Conservation (phyloP, 2,329 filamentous ascomycete genomes). For the Truncatella angustata region DNA sequence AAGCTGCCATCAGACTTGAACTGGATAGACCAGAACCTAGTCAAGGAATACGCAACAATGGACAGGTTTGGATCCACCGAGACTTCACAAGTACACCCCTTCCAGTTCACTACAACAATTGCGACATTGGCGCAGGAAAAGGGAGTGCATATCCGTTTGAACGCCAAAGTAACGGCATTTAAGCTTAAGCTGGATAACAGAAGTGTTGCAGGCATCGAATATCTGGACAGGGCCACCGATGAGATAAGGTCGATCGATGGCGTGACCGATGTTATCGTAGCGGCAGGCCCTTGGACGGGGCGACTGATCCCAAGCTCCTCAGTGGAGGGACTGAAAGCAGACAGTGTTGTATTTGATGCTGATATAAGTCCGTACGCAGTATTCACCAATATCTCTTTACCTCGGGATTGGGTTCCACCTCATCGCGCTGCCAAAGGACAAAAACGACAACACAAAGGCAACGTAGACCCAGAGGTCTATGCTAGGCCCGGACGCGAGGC, state of each 20-base stretch:
- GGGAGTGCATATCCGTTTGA: conserved; percentile 66
- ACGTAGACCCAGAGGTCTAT: conserved; percentile 89
- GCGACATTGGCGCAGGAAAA: conserved; percentile 70
- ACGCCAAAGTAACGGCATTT: conserved; percentile 67
- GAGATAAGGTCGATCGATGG: conserved; percentile 34
- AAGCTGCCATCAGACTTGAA: conserved; percentile 75
- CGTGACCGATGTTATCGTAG: conserved; percentile 54
- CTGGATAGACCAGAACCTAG: conserved; percentile 71
- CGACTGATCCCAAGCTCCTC: conserved; percentile 55
- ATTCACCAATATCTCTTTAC: conserved; percentile 83
- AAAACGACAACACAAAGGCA: conserved; percentile 54
- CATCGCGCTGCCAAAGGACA: conserved; percentile 46
- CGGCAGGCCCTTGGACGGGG: conserved; percentile 64
- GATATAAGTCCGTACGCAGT: conserved; percentile 72
- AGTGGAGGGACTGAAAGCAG: conserved; percentile 58
- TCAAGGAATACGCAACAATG: conserved; percentile 79
- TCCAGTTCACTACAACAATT: conserved; percentile 84
- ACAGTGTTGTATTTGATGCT: conserved; percentile 64
- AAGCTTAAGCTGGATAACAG: conserved; percentile 44
- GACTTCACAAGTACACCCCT: conserved; percentile 92
- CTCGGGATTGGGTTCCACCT: conserved; percentile 57
- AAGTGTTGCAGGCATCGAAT: conserved; percentile 61
- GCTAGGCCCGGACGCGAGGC: conserved; percentile 84
- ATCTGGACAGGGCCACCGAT: conserved; percentile 46
- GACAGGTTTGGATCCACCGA: conserved; percentile 64